phyloP scores from a whole-genome alignment of 257 asterid genomes.

The Solanum rostratum region DNA sequence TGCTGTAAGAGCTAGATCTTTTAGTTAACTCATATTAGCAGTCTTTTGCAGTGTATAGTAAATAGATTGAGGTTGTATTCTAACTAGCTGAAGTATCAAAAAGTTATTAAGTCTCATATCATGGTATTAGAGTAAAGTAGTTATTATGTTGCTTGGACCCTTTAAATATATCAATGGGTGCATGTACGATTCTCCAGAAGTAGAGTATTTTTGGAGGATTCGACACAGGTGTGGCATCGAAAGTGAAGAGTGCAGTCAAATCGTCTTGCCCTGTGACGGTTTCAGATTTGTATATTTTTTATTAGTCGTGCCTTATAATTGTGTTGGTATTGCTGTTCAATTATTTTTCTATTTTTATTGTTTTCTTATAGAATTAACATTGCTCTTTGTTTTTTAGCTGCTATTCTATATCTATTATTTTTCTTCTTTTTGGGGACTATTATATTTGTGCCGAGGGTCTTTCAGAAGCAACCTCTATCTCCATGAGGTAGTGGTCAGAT shows the following conservation, averaged over 20 bases:
- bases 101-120: background rate
- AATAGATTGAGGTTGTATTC: background rate
- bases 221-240: background rate
- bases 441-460: too few species aligned
- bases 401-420: too few species aligned
- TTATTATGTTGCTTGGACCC: background rate
- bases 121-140: background rate
- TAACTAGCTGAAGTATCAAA: background rate
- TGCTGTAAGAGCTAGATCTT: background rate
- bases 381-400: too few species aligned
- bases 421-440: too few species aligned
- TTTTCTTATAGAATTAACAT: too few species aligned
- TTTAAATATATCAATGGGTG: background rate
- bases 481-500: too few species aligned
- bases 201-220: background rate
- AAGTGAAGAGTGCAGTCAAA: background rate
- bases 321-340: too few species aligned
- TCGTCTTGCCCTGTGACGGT: too few species aligned
- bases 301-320: too few species aligned
- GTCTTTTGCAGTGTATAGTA: background rate
- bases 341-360: too few species aligned
- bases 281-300: too few species aligned
- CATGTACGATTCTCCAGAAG: background rate
- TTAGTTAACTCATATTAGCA: background rate
- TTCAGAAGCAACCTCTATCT: too few species aligned